phyloP scores from a whole-genome alignment of 768 basidiomycete genomes.

The Boletus subparvulus region DNA sequence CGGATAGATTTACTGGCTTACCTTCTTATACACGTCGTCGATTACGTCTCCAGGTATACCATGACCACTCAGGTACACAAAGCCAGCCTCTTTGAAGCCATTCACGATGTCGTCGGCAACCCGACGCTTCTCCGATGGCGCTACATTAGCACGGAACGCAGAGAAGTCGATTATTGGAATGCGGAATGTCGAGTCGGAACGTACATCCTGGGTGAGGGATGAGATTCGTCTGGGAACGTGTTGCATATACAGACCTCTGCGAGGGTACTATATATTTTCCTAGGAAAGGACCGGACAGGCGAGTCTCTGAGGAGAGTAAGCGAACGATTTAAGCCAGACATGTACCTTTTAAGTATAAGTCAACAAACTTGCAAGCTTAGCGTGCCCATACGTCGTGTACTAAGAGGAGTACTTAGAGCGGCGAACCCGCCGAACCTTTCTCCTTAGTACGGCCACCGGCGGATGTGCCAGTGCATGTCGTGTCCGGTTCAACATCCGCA shows the following conservation, averaged over 20 bases:
- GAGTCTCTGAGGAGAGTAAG: slow-evolving; percentile 3
- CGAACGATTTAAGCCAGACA: slow-evolving; percentile 18
- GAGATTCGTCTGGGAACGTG: slow-evolving; percentile 1
- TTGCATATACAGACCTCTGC: slow-evolving; percentile 19
- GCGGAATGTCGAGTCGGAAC: slow-evolving; percentile 44
- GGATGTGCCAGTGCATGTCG: no score
- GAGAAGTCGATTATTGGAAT: slow-evolving; percentile 83
- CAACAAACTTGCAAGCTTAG: no score
- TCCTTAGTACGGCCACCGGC: no score
- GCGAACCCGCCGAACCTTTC: no score
- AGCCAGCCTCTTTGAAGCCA: slow-evolving; percentile 79
- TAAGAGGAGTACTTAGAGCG: no score
- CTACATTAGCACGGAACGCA: slow-evolving; percentile 55
- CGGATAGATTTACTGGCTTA: no score
- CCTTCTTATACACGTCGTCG: slow-evolving; percentile 64
- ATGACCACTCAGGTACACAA: slow-evolving; percentile 75
- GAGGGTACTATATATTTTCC: slow-evolving; percentile 23
- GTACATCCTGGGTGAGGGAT: slow-evolving; percentile 31
- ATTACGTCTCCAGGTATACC: slow-evolving; percentile 62
- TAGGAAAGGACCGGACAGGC: slow-evolving; percentile 1
- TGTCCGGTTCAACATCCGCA: no score
- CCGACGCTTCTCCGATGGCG: slow-evolving; percentile 53
- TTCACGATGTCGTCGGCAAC: slow-evolving; percentile 68
- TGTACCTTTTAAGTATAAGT: no score
- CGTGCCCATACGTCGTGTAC: no score